These are phyloP conservation scores for Zea mays DNA, from an alignment of 176 grass and related monocot genomes.

Conservation along the genomic window Zm-B73-REFERENCE-NAM-5.0 NC_050100.1:2473001-2473500, in stretches of 20 bases:
- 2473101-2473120: not conserved
- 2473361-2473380: not conserved
- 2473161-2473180: not conserved
- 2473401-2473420: not conserved
- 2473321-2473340: not conserved
- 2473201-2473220: not conserved
- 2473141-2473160: too few relatives aligned
- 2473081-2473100: not conserved
- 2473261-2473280: too few relatives aligned
- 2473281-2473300: not conserved
- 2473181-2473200: not conserved
- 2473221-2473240: too few relatives aligned
- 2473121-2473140: not conserved
- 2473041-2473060: constrained; percentile 36
- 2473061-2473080: constrained; percentile 4
- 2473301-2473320: not conserved
- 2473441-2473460: not conserved
- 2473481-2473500: not conserved
- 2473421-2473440: not conserved
- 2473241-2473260: too few relatives aligned
- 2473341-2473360: not conserved
- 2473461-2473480: not conserved
- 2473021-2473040: not conserved
- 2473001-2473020: not conserved
- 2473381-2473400: not conserved